These are phyloP conservation scores for Sicyos edulis DNA, from an alignment of 306 rosid genomes.

Conservation along the genomic window DNA sequence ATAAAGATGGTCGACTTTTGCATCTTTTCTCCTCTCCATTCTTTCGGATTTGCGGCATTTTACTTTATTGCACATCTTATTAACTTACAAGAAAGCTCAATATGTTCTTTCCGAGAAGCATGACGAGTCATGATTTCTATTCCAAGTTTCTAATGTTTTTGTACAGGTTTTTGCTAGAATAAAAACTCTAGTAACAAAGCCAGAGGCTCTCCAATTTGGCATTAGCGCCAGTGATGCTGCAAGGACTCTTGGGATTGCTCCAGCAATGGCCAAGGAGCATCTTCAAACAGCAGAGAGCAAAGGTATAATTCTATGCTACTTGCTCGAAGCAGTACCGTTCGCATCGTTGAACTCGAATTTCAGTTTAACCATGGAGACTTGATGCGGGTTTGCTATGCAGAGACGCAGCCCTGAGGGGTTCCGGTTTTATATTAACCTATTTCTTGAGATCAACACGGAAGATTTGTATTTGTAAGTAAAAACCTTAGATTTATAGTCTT, in stretches of 20 bases:
- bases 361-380: slow-evolving; percentile 24
- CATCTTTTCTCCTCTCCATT: neutral
- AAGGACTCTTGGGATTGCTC: slow-evolving; percentile 80
- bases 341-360: neutral
- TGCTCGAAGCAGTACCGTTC: neutral
- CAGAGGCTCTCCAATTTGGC: slow-evolving; percentile 74
- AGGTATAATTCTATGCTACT: slow-evolving; percentile 35
- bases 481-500: slow-evolving; percentile 16
- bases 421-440: slow-evolving; percentile 72
- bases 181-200: slow-evolving; percentile 55
- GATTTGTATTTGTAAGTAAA: slow-evolving; percentile 66
- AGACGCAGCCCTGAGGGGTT: slow-evolving; percentile 88
- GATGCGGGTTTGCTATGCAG: slow-evolving; percentile 85
- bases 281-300: slow-evolving; percentile 88
- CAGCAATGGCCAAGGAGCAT: slow-evolving; percentile 97
- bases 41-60: neutral
- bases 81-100: slow-evolving; percentile 9
- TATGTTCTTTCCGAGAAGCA: slow-evolving; percentile 11
- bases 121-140: neutral
- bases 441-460: slow-evolving; percentile 50
- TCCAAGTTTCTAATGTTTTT: neutral
- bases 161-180: slow-evolving; percentile 72
- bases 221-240: slow-evolving; percentile 96
- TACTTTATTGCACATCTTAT: neutral
- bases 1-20: slow-evolving; percentile 1